Conservation (phyloP, 2,329 filamentous ascomycete genomes). For the Trichophaea hybrida region DNA sequence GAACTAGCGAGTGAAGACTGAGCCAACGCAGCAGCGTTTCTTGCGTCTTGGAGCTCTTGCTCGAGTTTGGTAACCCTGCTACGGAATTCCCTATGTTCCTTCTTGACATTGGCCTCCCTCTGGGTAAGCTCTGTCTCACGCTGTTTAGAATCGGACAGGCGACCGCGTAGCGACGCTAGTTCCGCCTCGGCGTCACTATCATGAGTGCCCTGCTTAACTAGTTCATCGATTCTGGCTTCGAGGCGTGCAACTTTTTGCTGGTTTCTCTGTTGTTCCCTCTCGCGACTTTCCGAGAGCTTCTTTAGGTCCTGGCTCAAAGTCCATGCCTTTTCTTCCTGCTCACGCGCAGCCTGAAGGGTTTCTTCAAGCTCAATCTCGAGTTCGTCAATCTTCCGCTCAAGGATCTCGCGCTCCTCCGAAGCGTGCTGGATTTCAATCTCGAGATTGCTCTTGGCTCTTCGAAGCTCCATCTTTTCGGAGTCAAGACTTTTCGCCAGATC, state of each 20-base stretch:
- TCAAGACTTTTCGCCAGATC: constrained; percentile 47
- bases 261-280: constrained; percentile 43
- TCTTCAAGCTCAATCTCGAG: constrained; percentile 50
- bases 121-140: constrained; percentile 51
- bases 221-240: constrained; percentile 46
- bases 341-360: constrained; percentile 50
- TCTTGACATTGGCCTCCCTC: constrained; percentile 50
- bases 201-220: constrained; percentile 32
- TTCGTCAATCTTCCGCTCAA: constrained; percentile 43
- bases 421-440: constrained; percentile 53
- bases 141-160: constrained; percentile 48
- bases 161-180: constrained; percentile 46
- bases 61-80: constrained; percentile 53
- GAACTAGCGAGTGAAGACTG: constrained; percentile 20
- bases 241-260: constrained; percentile 51
- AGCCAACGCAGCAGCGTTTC: constrained; percentile 30
- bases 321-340: constrained; percentile 48
- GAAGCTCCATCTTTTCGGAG: constrained; percentile 54
- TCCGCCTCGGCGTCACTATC: constrained; percentile 38
- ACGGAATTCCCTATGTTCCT: constrained; percentile 48
- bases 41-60: constrained; percentile 49
- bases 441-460: constrained; percentile 51
- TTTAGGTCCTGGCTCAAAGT: constrained; percentile 37
- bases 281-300: constrained; percentile 37
- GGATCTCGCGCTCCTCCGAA: constrained; percentile 46